Base-by-base conservation (phyloP, 2,329 filamentous ascomycete species). In the Exophiala viscosa region DNA sequence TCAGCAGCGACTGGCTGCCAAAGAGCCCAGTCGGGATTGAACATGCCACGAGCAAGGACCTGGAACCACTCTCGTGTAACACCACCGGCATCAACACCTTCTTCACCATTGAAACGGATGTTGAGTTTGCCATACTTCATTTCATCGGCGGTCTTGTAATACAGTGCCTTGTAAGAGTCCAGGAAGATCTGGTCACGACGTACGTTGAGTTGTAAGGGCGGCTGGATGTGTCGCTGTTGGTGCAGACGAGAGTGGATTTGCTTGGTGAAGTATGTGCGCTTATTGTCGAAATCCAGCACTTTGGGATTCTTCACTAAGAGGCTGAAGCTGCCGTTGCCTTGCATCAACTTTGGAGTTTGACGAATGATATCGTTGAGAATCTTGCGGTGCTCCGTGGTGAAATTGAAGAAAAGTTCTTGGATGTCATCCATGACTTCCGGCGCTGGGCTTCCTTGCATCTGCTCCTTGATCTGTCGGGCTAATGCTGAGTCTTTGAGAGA, bases 21-120 rank as follows among this genome's bases (percentile, higher is more conserved):
- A 35, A 99, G 78, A 45, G 90, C 93, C 67, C 97, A 99, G 73
- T 96, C 93, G 44, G 93, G 88, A 70, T 99, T 93, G 73, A 99
- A 99, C 93, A 99, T 99, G 66, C 96, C 93, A 56, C 93, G 84
- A 28, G 95, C 86, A 61, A 99, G 86, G 46, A 96, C 92, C 69
- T 96, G 92, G 80, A 99, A 99, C 93, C 95, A 99, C 75, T 99
- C 93, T 66, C 95, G 85, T 34, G 92, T 96, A 42, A 99, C 92
- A 73, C 93, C 93, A 62, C 93, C 95, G 48, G 93, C 93, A 72
- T 99, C 95, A 38, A 99, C 90, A 70, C 95, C 93, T 69, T 99
- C 93, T 73, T 99, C 93, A 32, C 90, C 90, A 63, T 93, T 88
- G 82, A 99, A 99, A 48, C 92, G 86, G 64, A 99, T 95, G 70